Percentiles rank a stretch among this genome's conserved stretches.
Conservation (phyloP, 495 filamentous ascomycete genomes). For the Penicillium cosmopolitanum region DNA sequence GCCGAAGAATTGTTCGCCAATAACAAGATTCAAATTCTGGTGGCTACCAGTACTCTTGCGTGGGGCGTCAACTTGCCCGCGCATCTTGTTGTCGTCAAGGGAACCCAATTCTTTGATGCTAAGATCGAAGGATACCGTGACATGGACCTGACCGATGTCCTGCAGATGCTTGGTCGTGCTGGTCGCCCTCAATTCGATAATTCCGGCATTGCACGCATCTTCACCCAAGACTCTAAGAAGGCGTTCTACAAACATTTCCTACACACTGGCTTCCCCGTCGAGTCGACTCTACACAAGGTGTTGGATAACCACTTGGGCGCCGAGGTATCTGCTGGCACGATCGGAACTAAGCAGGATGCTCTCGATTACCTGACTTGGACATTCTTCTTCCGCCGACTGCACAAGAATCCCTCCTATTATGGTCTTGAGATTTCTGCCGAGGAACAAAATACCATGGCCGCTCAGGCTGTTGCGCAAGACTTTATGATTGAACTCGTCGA, state of each 20-base stretch:
- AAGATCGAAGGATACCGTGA: constrained; percentile 98
- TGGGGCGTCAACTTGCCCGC: constrained; percentile 99
- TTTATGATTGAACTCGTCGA: constrained; percentile 93
- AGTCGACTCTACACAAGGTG: constrained; percentile 94
- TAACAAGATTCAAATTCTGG: constrained; percentile 96
- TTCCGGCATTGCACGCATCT: constrained; percentile 93
- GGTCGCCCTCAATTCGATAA: constrained; percentile 96
- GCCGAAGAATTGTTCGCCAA: constrained; percentile 94
- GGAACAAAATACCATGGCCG: constrained; percentile 86
- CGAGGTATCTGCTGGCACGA: constrained; percentile 91
- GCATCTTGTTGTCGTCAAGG: constrained; percentile 96
- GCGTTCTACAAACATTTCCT: constrained; percentile 99
- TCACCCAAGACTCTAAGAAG: constrained; percentile 97
- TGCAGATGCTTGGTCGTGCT: constrained; percentile 97
- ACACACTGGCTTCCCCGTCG: constrained; percentile 97
- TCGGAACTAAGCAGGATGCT: constrained; percentile 92
- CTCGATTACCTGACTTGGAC: constrained; percentile 99
- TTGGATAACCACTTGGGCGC: constrained; percentile 96
- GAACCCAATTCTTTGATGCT: constrained; percentile 97
- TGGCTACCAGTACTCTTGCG: constrained; percentile 95
- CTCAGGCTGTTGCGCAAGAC: constrained; percentile 82
- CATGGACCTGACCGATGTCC: constrained; percentile 98
- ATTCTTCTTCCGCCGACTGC: constrained; percentile 95
- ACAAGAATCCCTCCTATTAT: constrained; percentile 99
- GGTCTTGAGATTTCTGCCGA: constrained; percentile 92